Percentiles rank a stretch among this genome's conserved stretches.
These are phyloP conservation scores for Lentinula sp. DNA, from an alignment of 768 basidiomycete species.

Conservation along the genomic window DNA sequence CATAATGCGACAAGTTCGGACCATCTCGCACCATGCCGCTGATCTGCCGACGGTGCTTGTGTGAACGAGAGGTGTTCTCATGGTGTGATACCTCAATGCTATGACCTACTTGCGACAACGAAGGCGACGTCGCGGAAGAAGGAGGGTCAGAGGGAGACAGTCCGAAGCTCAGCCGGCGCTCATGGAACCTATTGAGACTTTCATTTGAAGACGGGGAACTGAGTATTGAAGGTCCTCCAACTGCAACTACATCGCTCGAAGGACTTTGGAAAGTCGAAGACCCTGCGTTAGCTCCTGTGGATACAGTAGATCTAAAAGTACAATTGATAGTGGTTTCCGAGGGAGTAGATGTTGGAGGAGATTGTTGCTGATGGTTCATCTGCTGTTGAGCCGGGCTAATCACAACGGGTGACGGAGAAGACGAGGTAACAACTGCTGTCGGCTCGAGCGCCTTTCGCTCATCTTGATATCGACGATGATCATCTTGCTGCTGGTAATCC, in stretches of 20 bases:
- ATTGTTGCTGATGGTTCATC: background rate
- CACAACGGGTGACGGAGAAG: background rate
- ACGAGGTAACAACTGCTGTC: constrained; percentile 20
- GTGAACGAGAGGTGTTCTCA: constrained; percentile 9
- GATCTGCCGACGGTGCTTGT: background rate
- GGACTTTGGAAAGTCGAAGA: background rate
- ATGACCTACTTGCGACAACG: constrained; percentile 6
- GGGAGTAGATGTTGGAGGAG: background rate
- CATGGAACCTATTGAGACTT: constrained; percentile 16
- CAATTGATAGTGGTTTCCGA: background rate
- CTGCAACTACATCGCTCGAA: constrained; percentile 3
- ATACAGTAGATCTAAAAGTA: background rate
- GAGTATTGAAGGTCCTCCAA: constrained; percentile 13
- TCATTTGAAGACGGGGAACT: constrained; percentile 29
- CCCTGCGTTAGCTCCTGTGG: background rate
- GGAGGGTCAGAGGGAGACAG: constrained; percentile 20
- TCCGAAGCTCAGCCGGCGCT: constrained; percentile 14
- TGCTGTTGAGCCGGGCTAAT: background rate
- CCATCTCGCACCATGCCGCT: constrained; percentile 1
- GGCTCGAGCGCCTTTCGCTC: constrained; percentile 23
- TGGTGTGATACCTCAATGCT: background rate
- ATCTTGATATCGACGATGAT: constrained; percentile 13
- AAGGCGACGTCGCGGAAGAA: constrained; percentile 17
- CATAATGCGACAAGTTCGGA: constrained; percentile 1
- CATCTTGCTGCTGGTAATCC: constrained; percentile 12